Percentiles rank a stretch among this genome's conserved stretches.
Evolutionary conservation across 2,329 filamentous ascomycete genomes (phyloP).

Genomic region (Fusarium nodosum): DNA sequence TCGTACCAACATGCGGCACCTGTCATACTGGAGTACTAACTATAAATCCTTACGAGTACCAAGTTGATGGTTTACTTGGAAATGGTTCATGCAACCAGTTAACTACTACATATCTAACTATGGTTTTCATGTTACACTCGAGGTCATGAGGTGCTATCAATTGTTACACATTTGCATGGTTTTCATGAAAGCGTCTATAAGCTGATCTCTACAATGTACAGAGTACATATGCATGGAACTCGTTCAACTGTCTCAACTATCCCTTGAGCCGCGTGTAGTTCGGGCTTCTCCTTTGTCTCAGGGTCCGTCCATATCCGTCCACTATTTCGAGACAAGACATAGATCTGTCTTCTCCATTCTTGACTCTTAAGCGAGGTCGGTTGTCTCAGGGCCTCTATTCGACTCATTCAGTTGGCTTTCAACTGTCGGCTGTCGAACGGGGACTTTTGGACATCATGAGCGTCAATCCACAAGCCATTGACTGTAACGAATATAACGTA

Average conservation of each 20-base stretch:
- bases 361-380: constrained; percentile 33
- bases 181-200: not conserved
- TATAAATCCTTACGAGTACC: not conserved
- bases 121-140: not conserved
- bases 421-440: constrained; percentile 5
- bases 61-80: constrained; percentile 1
- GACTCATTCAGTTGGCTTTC: constrained; percentile 20
- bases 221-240: not conserved
- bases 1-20: constrained; percentile 1
- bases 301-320: constrained; percentile 14
- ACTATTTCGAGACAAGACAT: constrained; percentile 13
- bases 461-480: not conserved
- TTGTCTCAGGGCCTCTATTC: constrained; percentile 32
- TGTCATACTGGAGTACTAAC: not conserved
- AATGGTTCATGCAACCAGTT: constrained; percentile 4
- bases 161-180: constrained; percentile 1
- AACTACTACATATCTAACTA: not conserved
- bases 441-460: not conserved
- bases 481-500: not conserved
- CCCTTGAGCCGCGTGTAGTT: constrained; percentile 7
- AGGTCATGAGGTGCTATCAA: not conserved
- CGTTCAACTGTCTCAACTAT: constrained; percentile 7
- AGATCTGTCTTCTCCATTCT: constrained; percentile 17
- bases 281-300: constrained; percentile 7
- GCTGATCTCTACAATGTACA: not conserved